These are phyloP conservation scores for Akanthomyces muscarius DNA, from an alignment of 2,329 filamentous ascomycete species.

Conservation along the genomic window DNA sequence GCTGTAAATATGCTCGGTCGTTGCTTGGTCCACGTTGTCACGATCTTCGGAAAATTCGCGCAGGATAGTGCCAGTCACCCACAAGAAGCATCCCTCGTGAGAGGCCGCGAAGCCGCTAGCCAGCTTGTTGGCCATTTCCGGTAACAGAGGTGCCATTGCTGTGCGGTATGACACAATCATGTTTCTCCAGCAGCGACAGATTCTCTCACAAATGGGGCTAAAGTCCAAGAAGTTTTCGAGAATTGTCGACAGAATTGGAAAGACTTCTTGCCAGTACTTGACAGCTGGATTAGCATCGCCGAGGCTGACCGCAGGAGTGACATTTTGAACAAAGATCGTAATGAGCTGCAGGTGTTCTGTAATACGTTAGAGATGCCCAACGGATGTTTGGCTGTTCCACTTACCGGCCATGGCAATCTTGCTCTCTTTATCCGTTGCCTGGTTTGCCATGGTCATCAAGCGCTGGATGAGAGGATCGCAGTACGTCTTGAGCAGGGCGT, in stretches of 20 bases:
- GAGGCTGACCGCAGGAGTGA: constrained; percentile 69
- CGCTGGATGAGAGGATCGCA: constrained; percentile 85
- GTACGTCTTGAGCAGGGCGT: constrained; percentile 83
- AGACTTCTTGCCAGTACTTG: constrained; percentile 92
- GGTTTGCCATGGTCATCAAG: constrained; percentile 81
- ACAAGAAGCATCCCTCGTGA: constrained; percentile 94
- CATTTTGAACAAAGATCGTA: constrained; percentile 79
- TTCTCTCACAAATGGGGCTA: constrained; percentile 83
- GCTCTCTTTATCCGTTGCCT: constrained; percentile 74
- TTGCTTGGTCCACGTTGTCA: constrained; percentile 76
- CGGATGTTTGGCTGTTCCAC: constrained; percentile 20
- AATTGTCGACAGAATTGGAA: constrained; percentile 81
- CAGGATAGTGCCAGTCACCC: constrained; percentile 92
- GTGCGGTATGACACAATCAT: constrained; percentile 96
- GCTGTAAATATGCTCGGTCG: constrained; percentile 80
- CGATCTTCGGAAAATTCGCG: constrained; percentile 91
- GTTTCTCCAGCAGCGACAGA: constrained; percentile 93
- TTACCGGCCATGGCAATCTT: constrained; percentile 82
- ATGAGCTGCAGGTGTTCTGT: constrained; percentile 85
- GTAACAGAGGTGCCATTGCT: constrained; percentile 79
- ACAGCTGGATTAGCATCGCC: constrained; percentile 82
- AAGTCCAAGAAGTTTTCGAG: constrained; percentile 84
- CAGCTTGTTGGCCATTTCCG: constrained; percentile 81
- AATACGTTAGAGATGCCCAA: background rate
- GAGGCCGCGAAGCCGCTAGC: constrained; percentile 80